Evolutionary conservation across 345 rosid genomes (phyloP).

Genomic region (Eucalyptus erythrocorys): DNA sequence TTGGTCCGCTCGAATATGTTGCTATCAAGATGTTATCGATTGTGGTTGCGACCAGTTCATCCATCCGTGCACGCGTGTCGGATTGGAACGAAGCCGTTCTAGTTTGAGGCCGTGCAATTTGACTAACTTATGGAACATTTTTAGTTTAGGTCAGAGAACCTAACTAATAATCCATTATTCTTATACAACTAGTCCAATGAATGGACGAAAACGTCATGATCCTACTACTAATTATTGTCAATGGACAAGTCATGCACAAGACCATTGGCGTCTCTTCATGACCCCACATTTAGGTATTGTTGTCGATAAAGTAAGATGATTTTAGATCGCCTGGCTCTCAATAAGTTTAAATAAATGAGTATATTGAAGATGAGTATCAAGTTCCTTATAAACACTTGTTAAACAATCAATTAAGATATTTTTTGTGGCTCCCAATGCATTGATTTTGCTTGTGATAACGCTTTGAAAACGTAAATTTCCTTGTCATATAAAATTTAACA

Average conservation of each 20-base stretch:
- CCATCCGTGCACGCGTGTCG: not conserved
- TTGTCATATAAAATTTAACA: not conserved
- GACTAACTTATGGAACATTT: not conserved
- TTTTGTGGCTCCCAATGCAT: not conserved
- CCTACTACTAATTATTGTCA: not conserved
- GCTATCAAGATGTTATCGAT: not conserved
- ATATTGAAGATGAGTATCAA: too few species aligned
- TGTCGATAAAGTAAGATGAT: not conserved
- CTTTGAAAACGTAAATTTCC: not conserved
- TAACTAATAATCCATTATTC: not conserved
- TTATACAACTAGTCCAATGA: not conserved
- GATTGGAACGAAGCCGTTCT: not conserved
- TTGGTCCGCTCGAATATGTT: not conserved
- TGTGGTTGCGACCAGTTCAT: not conserved
- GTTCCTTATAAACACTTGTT: not conserved
- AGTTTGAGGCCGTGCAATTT: not conserved
- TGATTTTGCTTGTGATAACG: not conserved
- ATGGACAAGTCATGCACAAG: not conserved
- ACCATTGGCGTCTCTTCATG: not conserved
- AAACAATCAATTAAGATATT: not conserved
- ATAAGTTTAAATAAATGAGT: not conserved
- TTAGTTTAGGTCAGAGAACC: not conserved
- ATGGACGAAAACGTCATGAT: not conserved
- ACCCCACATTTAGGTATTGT: not conserved
- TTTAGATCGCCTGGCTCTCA: not conserved